These are phyloP conservation scores for Nicotiana rustica DNA, from an alignment of 305 asterid genomes.

Conservation along the genomic window DNA sequence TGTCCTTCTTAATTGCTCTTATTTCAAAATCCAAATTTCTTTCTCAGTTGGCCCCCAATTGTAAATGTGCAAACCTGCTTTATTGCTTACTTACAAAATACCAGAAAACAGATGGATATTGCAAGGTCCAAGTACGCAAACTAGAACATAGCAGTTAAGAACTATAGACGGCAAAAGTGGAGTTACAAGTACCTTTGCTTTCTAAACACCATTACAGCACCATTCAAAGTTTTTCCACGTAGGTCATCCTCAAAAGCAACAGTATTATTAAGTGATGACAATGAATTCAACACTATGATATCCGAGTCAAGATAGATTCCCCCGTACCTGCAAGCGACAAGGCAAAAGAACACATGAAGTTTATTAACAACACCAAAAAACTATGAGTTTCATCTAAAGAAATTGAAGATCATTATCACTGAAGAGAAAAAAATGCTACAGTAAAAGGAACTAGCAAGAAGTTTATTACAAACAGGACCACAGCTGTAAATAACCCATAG, in stretches of 20 bases:
- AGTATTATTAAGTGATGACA: conserved; percentile 60
- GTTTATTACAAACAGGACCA: background rate
- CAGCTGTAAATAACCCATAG: background rate
- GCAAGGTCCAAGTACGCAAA: background rate
- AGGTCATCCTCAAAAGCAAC: conserved; percentile 68
- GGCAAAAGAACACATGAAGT: no score
- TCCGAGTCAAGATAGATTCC: conserved; percentile 93
- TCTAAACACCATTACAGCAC: conserved; percentile 55
- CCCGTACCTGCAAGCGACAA: conserved; percentile 70
- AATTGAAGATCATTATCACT: background rate
- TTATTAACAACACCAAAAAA: no score
- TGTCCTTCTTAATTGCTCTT: background rate
- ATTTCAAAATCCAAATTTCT: background rate
- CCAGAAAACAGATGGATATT: conserved; percentile 15
- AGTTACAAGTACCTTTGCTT: conserved; percentile 66
- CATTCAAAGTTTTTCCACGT: conserved; percentile 61
- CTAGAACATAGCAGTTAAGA: background rate
- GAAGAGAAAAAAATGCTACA: background rate
- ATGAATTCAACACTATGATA: conserved; percentile 68
- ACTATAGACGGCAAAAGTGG: background rate
- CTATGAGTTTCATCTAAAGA: background rate
- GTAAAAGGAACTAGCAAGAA: background rate
- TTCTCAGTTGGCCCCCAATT: conserved; percentile 3
- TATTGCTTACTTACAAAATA: background rate
- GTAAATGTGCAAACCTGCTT: background rate